phyloP scores from a whole-genome alignment of 2,329 filamentous ascomycete genomes.

The Fusarium sp. region DNA sequence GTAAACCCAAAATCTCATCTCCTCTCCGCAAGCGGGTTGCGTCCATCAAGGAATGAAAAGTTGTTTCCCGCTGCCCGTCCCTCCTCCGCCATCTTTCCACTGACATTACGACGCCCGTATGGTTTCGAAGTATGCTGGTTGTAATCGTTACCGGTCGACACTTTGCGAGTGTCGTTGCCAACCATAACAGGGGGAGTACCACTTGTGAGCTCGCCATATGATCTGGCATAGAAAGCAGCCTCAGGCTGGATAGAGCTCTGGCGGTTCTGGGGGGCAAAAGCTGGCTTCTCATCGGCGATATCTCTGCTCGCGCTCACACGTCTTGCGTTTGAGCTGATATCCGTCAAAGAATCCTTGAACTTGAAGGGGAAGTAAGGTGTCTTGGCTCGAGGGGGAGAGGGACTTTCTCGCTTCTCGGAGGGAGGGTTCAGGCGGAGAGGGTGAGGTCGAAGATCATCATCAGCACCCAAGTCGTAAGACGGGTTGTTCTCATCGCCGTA shows the following conservation, averaged over 20 bases:
- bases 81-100: conserved; percentile 79
- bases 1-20: conserved; percentile 14
- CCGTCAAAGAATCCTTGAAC: conserved; percentile 52
- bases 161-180: conserved; percentile 62
- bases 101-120: conserved; percentile 69
- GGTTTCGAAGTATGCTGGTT: conserved; percentile 48
- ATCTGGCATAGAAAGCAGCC: conserved; percentile 62
- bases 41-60: conserved; percentile 42
- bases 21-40: conserved; percentile 31
- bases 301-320: conserved; percentile 58
- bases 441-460: conserved; percentile 58
- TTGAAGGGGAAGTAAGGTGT: conserved; percentile 39
- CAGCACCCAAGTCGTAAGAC: conserved; percentile 45
- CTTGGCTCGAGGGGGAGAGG: conserved; percentile 33
- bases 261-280: conserved; percentile 41
- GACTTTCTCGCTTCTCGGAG: conserved; percentile 16
- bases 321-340: conserved; percentile 59
- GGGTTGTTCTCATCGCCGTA: conserved; percentile 53
- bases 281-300: conserved; percentile 55
- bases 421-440: conserved; percentile 65
- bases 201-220: conserved; percentile 68
- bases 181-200: conserved; percentile 66
- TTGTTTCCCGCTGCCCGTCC: conserved; percentile 59
- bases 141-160: conserved; percentile 70
- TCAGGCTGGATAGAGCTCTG: conserved; percentile 63